Evolutionary conservation across 1,139 yeast genomes (phyloP).

Genomic region (Taphrina betulina): DNA sequence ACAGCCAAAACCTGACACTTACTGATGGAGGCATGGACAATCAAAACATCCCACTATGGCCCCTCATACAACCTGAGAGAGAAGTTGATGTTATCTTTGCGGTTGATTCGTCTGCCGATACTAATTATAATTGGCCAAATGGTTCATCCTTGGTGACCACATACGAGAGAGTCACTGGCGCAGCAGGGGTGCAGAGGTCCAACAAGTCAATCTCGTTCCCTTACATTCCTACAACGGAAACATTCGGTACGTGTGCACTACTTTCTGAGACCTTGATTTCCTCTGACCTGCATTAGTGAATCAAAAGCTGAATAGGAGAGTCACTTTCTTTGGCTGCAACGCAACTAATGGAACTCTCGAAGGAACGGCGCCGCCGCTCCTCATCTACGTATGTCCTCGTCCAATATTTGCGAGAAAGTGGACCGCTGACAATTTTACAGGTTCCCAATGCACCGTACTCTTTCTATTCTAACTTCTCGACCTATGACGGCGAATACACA

Average conservation of each 20-base stretch:
- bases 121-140: conserved; percentile 66
- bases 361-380: conserved; percentile 58
- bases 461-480: conserved; percentile 66
- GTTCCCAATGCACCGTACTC: conserved; percentile 70
- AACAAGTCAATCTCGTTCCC: conserved; percentile 73
- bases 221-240: conserved; percentile 71
- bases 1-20: conserved; percentile 22
- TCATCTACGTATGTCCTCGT: too few relatives aligned
- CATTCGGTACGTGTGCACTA: too few relatives aligned
- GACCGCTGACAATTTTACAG: too few relatives aligned
- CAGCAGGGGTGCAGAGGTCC: conserved; percentile 61
- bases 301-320: conserved; percentile 53
- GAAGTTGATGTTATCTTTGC: conserved; percentile 78
- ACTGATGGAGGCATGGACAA: conserved; percentile 61
- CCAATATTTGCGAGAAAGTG: too few relatives aligned
- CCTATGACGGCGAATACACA: conserved; percentile 64
- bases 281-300: too few relatives aligned
- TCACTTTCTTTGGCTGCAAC: conserved; percentile 86
- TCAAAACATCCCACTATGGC: conserved; percentile 70
- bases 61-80: conserved; percentile 69
- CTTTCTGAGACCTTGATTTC: too few relatives aligned
- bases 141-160: conserved; percentile 65
- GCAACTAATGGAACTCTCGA: conserved; percentile 51
- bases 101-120: conserved; percentile 82
- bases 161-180: conserved; percentile 55